A percentile compares a stretch with the other conserved stretches of the same genome.
These are phyloP conservation scores for Porcisia deanei DNA, from an alignment of 208 protist genomes.

Conservation along the genomic window DNA sequence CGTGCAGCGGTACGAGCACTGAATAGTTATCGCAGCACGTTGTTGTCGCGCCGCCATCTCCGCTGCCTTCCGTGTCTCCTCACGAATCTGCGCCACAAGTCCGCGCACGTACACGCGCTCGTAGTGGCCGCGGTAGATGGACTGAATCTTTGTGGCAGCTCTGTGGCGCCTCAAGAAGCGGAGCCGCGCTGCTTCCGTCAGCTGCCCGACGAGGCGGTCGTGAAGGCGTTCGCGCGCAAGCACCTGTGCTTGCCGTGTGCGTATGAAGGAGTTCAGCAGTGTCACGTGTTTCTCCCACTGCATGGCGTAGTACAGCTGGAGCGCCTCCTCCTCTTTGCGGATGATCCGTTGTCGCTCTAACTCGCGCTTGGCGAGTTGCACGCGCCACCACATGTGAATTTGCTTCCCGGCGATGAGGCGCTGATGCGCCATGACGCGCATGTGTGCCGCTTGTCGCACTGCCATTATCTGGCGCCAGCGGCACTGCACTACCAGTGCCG, in stretches of 20 bases:
- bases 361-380: slow-evolving; percentile 42
- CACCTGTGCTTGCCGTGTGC: slow-evolving; percentile 35
- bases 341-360: slow-evolving; percentile 22
- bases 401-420: slow-evolving; percentile 28
- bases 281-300: slow-evolving; percentile 67
- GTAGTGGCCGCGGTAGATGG: slow-evolving; percentile 77
- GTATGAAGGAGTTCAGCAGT: slow-evolving; percentile 54
- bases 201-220: slow-evolving; percentile 39
- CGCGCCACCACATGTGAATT: slow-evolving; percentile 82
- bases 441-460: slow-evolving; percentile 39
- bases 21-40: slow-evolving; percentile 61
- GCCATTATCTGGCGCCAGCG: slow-evolving; percentile 87
- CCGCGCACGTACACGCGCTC: slow-evolving; percentile 69
- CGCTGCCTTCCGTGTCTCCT: slow-evolving; percentile 34
- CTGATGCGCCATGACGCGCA: slow-evolving; percentile 36
- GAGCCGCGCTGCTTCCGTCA: slow-evolving; percentile 37
- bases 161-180: slow-evolving; percentile 45
- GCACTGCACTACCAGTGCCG: slow-evolving; percentile 78
- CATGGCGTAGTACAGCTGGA: slow-evolving; percentile 56
- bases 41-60: slow-evolving; percentile 43
- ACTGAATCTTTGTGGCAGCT: slow-evolving; percentile 75
- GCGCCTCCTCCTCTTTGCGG: slow-evolving; percentile 54
- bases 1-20: slow-evolving; percentile 61
- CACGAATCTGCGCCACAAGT: slow-evolving; percentile 46
- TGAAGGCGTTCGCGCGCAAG: slow-evolving; percentile 19